Base-by-base conservation (phyloP, 345 rosid species). In the Eucalyptus regnans region DNA sequence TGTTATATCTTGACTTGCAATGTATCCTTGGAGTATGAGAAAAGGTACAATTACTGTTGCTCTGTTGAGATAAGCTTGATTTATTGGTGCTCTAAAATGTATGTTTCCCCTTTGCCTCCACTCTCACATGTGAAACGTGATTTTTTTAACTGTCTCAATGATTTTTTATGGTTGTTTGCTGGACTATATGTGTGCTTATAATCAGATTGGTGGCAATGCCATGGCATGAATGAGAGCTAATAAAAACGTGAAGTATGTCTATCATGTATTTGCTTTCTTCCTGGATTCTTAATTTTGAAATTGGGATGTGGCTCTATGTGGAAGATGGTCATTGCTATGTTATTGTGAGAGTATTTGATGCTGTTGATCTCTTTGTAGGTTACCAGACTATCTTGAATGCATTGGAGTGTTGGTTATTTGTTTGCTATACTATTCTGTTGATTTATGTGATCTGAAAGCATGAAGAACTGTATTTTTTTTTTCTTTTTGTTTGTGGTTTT, bases 1-100 rank as follows among this genome's bases (percentile, higher is more conserved):
- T 98, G 99, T 91, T 92, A 94, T 90, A 98, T 98, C 89, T 92
- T 98, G 92, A 98, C 99, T 31, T 97, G 98, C 94, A 98, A 98
- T 90, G 99, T 97, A 52, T 97, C 99, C 15, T 91, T 98, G 91
- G 99, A 98, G 89, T 97, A 98, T 88, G 99, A 98, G 87, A 98
- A 98, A 94, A 98, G 99, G 99, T 97, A 88, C 64, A 84, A 44
- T 33, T 43, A 37, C 83, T 37, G 46, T 76, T 52, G 51, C 14
- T 27, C 46, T 37, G 46, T 76, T 37, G 83, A 37, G 27, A 76
- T 5, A 76, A 76, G 27, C 50, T 50, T 60, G 51, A 29, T 50
- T 46, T 50, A 4, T 87, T 87, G 37, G 83, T 52, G 58, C 62
- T 44, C 27, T 50, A 44, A 16, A 48, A 43, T 46, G 25, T 44